phyloP scores from a whole-genome alignment of 2,329 filamentous ascomycete genomes.

The Sarocladium oryzae region DNA sequence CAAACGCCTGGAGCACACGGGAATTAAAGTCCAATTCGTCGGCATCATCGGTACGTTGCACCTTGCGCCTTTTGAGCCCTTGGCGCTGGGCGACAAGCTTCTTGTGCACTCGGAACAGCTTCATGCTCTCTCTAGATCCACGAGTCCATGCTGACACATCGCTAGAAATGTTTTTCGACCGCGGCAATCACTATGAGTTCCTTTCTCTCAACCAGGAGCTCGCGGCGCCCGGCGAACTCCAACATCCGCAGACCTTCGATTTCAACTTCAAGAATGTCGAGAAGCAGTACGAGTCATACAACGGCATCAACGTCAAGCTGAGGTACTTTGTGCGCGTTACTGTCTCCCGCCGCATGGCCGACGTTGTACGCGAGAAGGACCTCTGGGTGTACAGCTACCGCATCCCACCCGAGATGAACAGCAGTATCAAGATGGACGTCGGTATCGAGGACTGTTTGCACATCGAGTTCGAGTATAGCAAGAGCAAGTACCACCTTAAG shows the following conservation, averaged over 20 bases:
- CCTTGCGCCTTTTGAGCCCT: constrained; percentile 9
- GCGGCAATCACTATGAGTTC: constrained; percentile 98
- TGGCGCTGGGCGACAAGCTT: constrained; percentile 8
- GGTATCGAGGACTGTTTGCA: constrained; percentile 98
- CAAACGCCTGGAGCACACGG: constrained; percentile 94
- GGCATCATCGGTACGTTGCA: constrained; percentile 78
- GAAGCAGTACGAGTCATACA: constrained; percentile 99
- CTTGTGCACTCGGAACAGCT: neutral
- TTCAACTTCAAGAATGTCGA: constrained; percentile 99
- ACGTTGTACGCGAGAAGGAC: constrained; percentile 98
- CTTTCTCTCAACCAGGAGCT: constrained; percentile 95
- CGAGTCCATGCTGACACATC: neutral
- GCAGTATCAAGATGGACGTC: constrained; percentile 99
- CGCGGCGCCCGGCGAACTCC: constrained; percentile 91
- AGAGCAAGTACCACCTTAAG: constrained; percentile 98
- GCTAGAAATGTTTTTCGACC: constrained; percentile 98
- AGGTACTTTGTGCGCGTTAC: constrained; percentile 98
- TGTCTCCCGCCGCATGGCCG: constrained; percentile 92
- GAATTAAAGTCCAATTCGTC: constrained; percentile 99
- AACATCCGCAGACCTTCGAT: constrained; percentile 96
- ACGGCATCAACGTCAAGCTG: constrained; percentile 98
- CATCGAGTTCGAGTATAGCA: constrained; percentile 99
- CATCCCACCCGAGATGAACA: constrained; percentile 96
- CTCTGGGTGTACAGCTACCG: constrained; percentile 99
- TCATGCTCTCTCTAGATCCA: neutral